These are phyloP conservation scores for Aaosphaeria pasadenensis DNA, from an alignment of 2,329 filamentous ascomycete genomes.

Conservation along the genomic window DNA sequence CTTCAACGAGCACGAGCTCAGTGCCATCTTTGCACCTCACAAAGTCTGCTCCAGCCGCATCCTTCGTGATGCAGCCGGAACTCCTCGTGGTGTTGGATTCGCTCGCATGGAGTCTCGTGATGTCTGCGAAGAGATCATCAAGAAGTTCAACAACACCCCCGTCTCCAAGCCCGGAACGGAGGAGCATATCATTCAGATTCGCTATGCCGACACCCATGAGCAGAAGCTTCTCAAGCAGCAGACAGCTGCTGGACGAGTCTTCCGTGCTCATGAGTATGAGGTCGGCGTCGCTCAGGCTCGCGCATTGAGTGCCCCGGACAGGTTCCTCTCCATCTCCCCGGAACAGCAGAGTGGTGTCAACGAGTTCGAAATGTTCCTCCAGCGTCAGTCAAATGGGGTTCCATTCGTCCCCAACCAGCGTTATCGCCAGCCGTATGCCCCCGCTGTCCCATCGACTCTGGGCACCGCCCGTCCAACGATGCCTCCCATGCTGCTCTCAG, in stretches of 20 bases:
- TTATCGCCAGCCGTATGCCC: constrained; percentile 34
- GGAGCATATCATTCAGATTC: constrained; percentile 84
- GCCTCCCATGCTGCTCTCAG: constrained; percentile 21
- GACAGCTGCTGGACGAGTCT: constrained; percentile 90
- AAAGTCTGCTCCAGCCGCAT: constrained; percentile 93
- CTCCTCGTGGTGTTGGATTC: constrained; percentile 95
- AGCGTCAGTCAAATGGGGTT: constrained; percentile 11
- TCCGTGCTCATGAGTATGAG: constrained; percentile 89
- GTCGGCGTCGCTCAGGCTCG: constrained; percentile 40
- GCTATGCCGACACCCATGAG: constrained; percentile 93
- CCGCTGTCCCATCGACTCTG: constrained; percentile 32
- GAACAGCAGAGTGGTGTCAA: constrained; percentile 30
- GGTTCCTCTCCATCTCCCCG: constrained; percentile 32
- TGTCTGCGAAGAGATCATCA: constrained; percentile 85
- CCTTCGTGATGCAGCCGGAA: constrained; percentile 84
- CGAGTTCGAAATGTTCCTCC: constrained; percentile 39
- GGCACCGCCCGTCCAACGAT: constrained; percentile 28
- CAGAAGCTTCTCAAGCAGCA: constrained; percentile 97
- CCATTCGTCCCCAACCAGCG: constrained; percentile 4
- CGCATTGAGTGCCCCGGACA: constrained; percentile 28
- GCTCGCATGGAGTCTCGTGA: constrained; percentile 89
- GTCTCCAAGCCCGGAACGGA: constrained; percentile 59
- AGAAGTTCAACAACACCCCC: constrained; percentile 72
- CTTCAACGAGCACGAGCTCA: constrained; percentile 83
- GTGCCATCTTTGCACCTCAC: constrained; percentile 74